phyloP scores from a whole-genome alignment of 495 filamentous ascomycete genomes.

The Neurospora terricola region DNA sequence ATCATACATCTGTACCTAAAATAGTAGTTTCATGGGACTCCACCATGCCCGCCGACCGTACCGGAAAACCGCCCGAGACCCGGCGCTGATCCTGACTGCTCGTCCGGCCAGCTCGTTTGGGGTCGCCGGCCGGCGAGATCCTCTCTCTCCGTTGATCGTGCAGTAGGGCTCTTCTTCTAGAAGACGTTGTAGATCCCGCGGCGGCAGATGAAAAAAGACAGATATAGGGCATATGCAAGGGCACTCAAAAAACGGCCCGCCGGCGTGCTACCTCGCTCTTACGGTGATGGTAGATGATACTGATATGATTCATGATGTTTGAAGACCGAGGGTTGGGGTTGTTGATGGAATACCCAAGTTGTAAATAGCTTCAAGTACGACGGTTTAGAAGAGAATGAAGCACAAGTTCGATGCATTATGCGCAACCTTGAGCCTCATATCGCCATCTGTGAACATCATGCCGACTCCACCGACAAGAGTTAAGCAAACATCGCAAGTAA shows the following conservation, averaged over 20 bases:
- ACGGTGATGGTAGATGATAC: neutral
- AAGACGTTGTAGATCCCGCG: neutral
- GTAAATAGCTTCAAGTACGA: neutral
- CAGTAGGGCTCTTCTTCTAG: neutral
- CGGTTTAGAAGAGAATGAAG: neutral
- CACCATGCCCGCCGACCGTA: no score
- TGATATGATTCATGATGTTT: neutral
- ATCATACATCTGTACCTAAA: no score
- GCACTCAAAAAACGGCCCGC: neutral
- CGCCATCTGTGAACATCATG: neutral
- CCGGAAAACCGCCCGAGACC: neutral
- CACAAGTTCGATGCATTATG: neutral
- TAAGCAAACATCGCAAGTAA: neutral
- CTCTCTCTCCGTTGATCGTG: neutral
- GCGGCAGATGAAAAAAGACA: neutral
- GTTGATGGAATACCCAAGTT: neutral
- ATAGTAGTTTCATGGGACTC: no score
- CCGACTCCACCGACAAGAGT: fast-evolving
- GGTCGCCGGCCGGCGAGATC: neutral
- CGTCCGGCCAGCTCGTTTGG: neutral
- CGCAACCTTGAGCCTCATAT: neutral
- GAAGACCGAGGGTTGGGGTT: neutral
- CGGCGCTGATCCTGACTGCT: neutral
- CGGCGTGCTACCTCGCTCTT: neutral
- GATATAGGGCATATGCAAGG: neutral